Base-by-base conservation (phyloP, 1,139 yeast genomes). In the Protomyces gravidus region DNA sequence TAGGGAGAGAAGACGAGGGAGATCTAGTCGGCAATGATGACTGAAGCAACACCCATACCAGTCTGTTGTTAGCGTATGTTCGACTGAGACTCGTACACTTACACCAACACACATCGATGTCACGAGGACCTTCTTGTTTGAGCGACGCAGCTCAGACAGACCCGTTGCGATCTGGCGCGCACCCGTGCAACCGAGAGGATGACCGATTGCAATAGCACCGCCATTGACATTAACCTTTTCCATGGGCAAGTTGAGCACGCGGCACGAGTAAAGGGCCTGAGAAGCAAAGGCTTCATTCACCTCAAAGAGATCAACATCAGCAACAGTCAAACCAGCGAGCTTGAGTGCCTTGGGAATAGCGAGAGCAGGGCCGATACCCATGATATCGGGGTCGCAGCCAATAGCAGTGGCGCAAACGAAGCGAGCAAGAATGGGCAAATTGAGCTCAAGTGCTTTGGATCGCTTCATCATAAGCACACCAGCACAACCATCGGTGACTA, bases 211-310 rank as follows among this genome's bases (percentile, higher is more conserved):
- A 69, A 90, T 89, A 61, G 97, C 97, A 70, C 97, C 97, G 71
- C 97, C 97, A 70, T 85, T 83, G 65, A 90, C 88, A 76, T 90
- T 90, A 68, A 89, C 90, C 73, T 84, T 88, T 60, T 78, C 80
- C 61, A 72, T 64, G 63, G 89, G 90, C 65, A 90, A 81, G 63
- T 85, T 83, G 67, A 82, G 78, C 49, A 80, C 77, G 65, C 79
- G 77, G 58, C 88, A 79, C 63, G 92, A 85, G 76, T 80, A 90
- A 61, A 90, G 75, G 62, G 95, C 89, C 76, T 90, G 97, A 13
- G 94, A 94, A 17, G 97, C 97, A 74, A 90, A 90, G 3, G 97
- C 97, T 77, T 90, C 97, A 74, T 90, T 90, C 69, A 90, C 83
- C 77, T 90, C 97, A 70, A 78, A 90, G 32, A 88, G 79, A 61